Conservation (phyloP, 2,329 filamentous ascomycete genomes). For the Plectosphaerella sp. region DNA sequence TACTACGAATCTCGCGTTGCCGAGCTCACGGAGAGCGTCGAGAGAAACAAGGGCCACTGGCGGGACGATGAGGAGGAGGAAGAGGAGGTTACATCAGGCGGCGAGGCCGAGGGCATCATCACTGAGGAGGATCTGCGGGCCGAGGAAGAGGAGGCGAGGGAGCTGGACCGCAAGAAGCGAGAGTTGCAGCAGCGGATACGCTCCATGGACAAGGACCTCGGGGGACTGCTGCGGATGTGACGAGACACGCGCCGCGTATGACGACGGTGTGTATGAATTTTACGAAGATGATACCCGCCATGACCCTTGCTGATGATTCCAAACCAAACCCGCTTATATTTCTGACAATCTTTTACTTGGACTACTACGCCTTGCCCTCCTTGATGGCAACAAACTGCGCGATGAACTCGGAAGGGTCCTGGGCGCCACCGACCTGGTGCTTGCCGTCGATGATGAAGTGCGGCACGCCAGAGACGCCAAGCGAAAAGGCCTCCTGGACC, state of each 20-base stretch:
- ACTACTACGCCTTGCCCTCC: slow-evolving; percentile 16
- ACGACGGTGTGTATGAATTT: not conserved
- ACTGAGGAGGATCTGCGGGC: slow-evolving; percentile 65
- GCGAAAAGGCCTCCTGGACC: slow-evolving; percentile 44
- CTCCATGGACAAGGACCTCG: slow-evolving; percentile 52
- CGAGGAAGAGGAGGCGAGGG: slow-evolving; percentile 63
- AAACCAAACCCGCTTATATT: not conserved
- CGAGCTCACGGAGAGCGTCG: slow-evolving; percentile 70
- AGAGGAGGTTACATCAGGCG: slow-evolving; percentile 24
- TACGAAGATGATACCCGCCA: slow-evolving; percentile 3
- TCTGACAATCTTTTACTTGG: not conserved
- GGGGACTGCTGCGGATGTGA: slow-evolving; percentile 50
- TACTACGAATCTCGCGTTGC: slow-evolving; percentile 79
- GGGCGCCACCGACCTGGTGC: slow-evolving; percentile 66
- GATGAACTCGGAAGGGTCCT: slow-evolving; percentile 64
- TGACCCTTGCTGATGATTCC: not conserved
- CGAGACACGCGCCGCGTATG: not conserved
- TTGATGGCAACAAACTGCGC: slow-evolving; percentile 55
- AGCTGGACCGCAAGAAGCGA: slow-evolving; percentile 51
- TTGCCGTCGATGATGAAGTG: slow-evolving; percentile 68
- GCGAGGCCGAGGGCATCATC: slow-evolving; percentile 39
- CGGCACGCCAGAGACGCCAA: slow-evolving; percentile 63
- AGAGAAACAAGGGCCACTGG: slow-evolving; percentile 60
- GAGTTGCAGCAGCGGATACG: slow-evolving; percentile 49
- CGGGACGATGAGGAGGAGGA: slow-evolving; percentile 51